phyloP scores from a whole-genome alignment of 768 basidiomycete genomes.

The Calocybe cyanea region DNA sequence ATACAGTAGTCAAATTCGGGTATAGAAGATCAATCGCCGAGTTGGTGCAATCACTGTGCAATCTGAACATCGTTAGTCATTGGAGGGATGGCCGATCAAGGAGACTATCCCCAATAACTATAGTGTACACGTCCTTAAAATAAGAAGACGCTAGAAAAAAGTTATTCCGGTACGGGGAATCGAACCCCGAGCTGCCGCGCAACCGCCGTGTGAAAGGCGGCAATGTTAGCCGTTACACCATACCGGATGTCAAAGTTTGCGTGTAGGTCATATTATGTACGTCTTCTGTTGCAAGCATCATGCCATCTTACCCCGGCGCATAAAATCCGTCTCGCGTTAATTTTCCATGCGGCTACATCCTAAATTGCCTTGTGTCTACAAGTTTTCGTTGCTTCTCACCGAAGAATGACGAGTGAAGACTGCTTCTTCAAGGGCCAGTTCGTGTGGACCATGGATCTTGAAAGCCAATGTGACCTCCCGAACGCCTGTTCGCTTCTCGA shows the following conservation, averaged over 20 bases:
- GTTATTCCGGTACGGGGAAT: constrained; percentile 39
- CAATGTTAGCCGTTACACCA: constrained; percentile 61
- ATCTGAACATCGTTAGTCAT: not conserved
- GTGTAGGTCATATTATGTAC: not conserved
- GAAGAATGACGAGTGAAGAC: not conserved
- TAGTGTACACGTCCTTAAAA: not conserved
- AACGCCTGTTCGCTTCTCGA: not conserved
- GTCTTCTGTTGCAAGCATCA: too few species aligned
- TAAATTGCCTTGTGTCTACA: not conserved
- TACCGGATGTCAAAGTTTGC: constrained; percentile 19
- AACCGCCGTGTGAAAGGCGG: constrained; percentile 41
- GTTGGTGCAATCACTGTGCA: constrained; percentile 34
- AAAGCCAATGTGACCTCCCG: not conserved
- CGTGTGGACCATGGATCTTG: not conserved
- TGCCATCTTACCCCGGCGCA: not conserved
- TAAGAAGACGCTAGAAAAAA: not conserved
- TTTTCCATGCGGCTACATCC: not conserved
- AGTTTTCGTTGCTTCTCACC: not conserved
- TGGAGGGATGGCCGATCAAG: not conserved
- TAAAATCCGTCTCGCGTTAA: not conserved
- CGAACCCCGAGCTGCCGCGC: constrained; percentile 56
- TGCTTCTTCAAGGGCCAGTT: not conserved
- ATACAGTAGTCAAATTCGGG: constrained; percentile 17
- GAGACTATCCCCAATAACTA: not conserved
- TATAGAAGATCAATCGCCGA: constrained; percentile 58